Conservation (phyloP, 768 basidiomycete species). For the Pisolithus orientalis region DNA sequence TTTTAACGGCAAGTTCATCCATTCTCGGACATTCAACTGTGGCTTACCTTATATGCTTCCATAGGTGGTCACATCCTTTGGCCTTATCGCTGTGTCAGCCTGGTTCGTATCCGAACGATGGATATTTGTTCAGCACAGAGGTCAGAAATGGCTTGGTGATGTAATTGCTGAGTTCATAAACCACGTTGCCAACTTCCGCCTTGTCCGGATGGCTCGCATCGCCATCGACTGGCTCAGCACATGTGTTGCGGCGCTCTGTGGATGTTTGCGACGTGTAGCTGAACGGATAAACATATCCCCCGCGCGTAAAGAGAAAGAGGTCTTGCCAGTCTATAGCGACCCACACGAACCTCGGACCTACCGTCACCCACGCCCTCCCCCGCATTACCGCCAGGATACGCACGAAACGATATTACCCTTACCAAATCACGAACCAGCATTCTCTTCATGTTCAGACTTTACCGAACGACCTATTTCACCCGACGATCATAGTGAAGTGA, state of each 20-base stretch:
- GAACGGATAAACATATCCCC: conserved; percentile 20
- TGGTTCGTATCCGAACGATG: conserved; percentile 51
- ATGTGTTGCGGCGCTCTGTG: conserved; percentile 14
- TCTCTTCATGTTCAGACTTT: conserved; percentile 20
- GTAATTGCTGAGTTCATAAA: conserved; percentile 27
- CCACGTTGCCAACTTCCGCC: conserved; percentile 20
- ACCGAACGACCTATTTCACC: conserved; percentile 23
- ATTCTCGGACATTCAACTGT: not conserved
- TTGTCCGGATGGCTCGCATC: conserved; percentile 21
- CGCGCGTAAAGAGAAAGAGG: conserved; percentile 14
- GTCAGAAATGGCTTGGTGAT: conserved; percentile 47
- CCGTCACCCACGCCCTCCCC: conserved; percentile 7
- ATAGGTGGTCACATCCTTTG: conserved; percentile 35
- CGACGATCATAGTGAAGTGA: conserved; percentile 25
- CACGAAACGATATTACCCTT: conserved; percentile 15
- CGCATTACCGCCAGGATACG: conserved; percentile 9
- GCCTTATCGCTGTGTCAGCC: conserved; percentile 43
- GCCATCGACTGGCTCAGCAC: conserved; percentile 18
- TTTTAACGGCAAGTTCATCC: conserved; percentile 47
- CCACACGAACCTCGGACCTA: conserved; percentile 15
- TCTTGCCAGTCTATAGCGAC: conserved; percentile 14
- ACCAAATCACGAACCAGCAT: conserved; percentile 16
- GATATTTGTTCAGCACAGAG: conserved; percentile 42
- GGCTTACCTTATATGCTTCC: conserved; percentile 5
- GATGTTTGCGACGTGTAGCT: conserved; percentile 17